Conservation (phyloP, 2,329 filamentous ascomycete genomes). For the Exophiala oligosperma region DNA sequence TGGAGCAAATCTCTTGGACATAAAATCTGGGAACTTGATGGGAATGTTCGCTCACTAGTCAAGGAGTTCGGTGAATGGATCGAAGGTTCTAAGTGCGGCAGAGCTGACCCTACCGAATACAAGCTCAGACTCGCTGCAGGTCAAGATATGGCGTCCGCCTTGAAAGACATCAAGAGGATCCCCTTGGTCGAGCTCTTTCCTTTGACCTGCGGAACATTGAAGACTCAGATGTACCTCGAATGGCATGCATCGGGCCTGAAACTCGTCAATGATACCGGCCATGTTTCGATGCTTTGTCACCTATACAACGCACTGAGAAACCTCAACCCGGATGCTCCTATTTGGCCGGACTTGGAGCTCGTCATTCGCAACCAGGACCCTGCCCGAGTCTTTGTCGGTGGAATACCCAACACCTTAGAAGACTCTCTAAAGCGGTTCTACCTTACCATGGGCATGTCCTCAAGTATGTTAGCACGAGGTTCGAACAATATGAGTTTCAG, state of each 20-base stretch:
- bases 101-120: not conserved
- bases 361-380: constrained; percentile 5
- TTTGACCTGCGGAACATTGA: constrained; percentile 4
- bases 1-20: not conserved
- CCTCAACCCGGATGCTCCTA: not conserved
- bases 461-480: not conserved
- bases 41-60: not conserved
- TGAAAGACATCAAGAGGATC: not conserved
- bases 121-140: not conserved
- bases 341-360: constrained; percentile 8
- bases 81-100: not conserved
- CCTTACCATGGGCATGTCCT: not conserved
- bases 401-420: not conserved
- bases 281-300: constrained; percentile 1
- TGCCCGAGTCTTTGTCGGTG: not conserved
- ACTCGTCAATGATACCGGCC: not conserved
- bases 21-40: not conserved
- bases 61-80: constrained; percentile 1
- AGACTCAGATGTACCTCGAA: constrained; percentile 1
- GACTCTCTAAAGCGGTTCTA: not conserved
- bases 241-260: constrained; percentile 3
- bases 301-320: constrained; percentile 4
- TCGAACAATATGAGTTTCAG: not conserved
- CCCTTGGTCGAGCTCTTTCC: constrained; percentile 3
- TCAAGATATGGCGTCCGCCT: not conserved